These are phyloP conservation scores for Alternaria sp. DNA, from an alignment of 2,329 filamentous ascomycete genomes.

Conservation along the genomic window DNA sequence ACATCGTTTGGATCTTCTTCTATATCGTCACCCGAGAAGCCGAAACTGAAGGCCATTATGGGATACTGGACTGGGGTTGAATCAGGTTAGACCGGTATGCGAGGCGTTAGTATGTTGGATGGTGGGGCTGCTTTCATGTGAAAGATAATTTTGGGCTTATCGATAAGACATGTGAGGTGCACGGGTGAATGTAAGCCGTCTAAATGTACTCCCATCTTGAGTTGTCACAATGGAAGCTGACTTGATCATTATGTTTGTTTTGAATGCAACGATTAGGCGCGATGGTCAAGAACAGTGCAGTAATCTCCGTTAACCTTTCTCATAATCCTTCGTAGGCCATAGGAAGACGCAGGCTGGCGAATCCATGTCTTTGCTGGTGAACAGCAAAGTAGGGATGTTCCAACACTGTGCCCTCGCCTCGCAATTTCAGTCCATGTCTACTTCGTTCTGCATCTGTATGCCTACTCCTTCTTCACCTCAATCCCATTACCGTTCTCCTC, in stretches of 20 bases:
- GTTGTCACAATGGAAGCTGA: background rate
- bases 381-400: background rate
- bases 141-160: constrained; percentile 33
- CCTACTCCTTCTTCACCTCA: constrained; percentile 20
- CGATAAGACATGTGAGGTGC: constrained; percentile 33
- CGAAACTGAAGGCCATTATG: constrained; percentile 62
- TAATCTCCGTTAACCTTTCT: background rate
- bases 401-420: background rate
- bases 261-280: background rate
- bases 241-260: background rate
- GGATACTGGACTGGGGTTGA: constrained; percentile 3
- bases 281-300: background rate
- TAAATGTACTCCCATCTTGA: background rate
- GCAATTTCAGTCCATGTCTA: background rate
- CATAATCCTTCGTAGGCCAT: background rate
- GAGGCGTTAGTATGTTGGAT: background rate
- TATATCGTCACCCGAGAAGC: constrained; percentile 68
- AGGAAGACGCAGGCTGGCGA: background rate
- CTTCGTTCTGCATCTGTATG: background rate
- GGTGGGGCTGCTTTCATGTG: constrained; percentile 15
- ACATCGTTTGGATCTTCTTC: constrained; percentile 57
- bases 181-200: constrained; percentile 18
- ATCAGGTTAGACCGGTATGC: background rate
- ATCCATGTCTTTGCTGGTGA: background rate
- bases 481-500: constrained; percentile 15